Conservation (phyloP, 257 asterid species). For the Solanum boliviense region DNA sequence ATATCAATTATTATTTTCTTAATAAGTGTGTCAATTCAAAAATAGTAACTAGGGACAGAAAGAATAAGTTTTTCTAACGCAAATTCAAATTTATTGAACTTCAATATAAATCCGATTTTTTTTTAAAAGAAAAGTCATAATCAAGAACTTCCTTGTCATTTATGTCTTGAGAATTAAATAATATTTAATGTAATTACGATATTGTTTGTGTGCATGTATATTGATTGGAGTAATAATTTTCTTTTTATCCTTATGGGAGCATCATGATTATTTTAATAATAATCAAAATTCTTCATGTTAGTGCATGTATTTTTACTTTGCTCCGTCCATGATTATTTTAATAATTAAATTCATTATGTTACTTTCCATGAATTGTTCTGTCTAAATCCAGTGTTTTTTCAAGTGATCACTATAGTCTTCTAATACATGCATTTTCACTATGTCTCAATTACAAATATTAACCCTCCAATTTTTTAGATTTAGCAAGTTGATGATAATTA, state of each 20-base stretch:
- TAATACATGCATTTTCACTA: neutral
- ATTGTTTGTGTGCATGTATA: neutral
- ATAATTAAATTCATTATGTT: neutral
- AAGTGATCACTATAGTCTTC: neutral
- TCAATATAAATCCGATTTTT: fast-evolving
- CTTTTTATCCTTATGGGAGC: neutral
- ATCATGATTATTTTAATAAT: neutral
- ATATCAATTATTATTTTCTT: too few relatives aligned
- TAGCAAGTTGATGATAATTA: neutral
- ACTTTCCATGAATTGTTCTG: neutral
- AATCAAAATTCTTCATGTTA: neutral
- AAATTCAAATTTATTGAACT: neutral
- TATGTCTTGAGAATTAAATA: neutral
- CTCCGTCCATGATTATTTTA: neutral
- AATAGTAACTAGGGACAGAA: too few relatives aligned
- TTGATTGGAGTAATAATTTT: too few relatives aligned
- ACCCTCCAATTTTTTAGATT: neutral
- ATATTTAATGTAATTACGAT: neutral
- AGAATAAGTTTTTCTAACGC: too few relatives aligned
- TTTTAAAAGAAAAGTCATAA: neutral
- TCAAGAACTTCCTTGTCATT: neutral
- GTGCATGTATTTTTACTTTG: neutral
- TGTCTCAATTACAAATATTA: neutral
- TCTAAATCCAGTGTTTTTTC: neutral
- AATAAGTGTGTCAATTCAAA: too few relatives aligned